phyloP scores from a whole-genome alignment of 805 yeast genomes.

The Hanseniaspora valbyensis region DNA sequence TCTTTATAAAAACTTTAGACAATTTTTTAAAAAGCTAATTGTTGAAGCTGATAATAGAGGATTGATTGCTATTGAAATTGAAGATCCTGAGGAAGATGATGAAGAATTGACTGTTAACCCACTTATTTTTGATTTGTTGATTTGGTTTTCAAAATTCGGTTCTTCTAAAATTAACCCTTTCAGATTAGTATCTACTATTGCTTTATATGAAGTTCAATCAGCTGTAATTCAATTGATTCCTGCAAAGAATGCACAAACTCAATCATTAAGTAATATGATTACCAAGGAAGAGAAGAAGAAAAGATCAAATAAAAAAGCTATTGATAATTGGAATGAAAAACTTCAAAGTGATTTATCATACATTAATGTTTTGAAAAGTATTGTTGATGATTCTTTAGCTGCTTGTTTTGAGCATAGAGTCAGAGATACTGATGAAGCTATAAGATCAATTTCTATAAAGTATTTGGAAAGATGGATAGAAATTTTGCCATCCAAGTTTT shows the following conservation, averaged over 20 bases:
- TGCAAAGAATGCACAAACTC: conserved; percentile 29
- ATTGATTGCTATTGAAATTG: conserved; percentile 35
- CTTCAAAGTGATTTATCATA: conserved; percentile 37
- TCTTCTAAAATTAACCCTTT: conserved; percentile 60
- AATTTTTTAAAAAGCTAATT: conserved; percentile 46
- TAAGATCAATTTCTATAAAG: conserved; percentile 58
- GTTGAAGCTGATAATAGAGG: conserved; percentile 52
- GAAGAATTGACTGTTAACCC: conserved; percentile 20
- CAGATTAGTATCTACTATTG: conserved; percentile 53
- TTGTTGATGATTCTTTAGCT: conserved; percentile 54
- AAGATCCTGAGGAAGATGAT: conserved; percentile 30
- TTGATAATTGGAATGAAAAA: conserved; percentile 37
- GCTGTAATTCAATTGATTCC: conserved; percentile 43
- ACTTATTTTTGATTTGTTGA: conserved; percentile 38
- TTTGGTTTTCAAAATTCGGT: conserved; percentile 69
- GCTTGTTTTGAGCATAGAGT: conserved; percentile 64
- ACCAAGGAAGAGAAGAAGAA: conserved; percentile 31
- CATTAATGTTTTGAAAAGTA: conserved; percentile 42
- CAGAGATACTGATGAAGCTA: conserved; percentile 62
- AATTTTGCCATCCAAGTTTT: conserved; percentile 57
- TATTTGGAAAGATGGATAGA: conserved; percentile 62
- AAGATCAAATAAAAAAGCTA: conserved; percentile 33
- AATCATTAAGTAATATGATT: conserved; percentile 32
- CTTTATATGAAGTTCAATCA: conserved; percentile 50
- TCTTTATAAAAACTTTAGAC: conserved; percentile 44